Percentiles rank a stretch among this genome's conserved stretches.
These are phyloP conservation scores for Neonectria hederae DNA, from an alignment of 2,329 filamentous ascomycete species.

Conservation along the genomic window DNA sequence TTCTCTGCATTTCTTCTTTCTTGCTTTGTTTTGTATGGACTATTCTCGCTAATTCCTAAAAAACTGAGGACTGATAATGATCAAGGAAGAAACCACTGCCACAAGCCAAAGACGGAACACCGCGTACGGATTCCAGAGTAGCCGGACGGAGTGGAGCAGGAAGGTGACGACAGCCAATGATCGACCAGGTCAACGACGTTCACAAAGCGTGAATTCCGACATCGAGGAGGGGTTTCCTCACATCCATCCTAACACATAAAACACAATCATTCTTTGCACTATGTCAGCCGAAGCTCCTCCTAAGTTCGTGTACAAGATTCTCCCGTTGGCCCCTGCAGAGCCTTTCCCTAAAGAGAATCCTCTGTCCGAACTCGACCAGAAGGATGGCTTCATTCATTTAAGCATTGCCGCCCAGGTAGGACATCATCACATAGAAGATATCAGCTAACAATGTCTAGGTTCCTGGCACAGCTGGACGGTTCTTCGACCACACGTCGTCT, in stretches of 20 bases:
- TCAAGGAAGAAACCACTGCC: too few species aligned
- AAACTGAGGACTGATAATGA: too few species aligned
- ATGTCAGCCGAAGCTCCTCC: conserved; percentile 49
- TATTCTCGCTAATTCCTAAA: too few species aligned
- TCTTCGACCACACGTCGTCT: conserved; percentile 51
- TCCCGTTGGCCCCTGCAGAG: conserved; percentile 60
- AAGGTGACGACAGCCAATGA: conserved; percentile 11
- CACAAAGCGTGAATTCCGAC: conserved; percentile 13
- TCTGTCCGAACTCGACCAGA: conserved; percentile 66
- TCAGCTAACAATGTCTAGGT: conserved; percentile 45
- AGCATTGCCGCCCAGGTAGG: conserved; percentile 64
- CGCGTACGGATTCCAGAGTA: background rate
- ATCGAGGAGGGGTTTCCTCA: conserved; percentile 10
- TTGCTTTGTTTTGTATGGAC: too few species aligned
- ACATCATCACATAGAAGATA: background rate
- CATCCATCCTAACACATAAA: background rate
- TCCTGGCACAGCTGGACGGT: conserved; percentile 55
- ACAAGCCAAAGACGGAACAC: too few species aligned
- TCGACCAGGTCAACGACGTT: background rate
- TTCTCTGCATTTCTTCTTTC: too few species aligned
- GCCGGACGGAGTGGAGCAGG: conserved; percentile 2
- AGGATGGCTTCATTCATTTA: conserved; percentile 70
- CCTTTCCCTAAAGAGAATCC: conserved; percentile 65
- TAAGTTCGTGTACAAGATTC: conserved; percentile 68
- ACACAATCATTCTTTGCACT: background rate